Percentiles rank a stretch among this genome's conserved stretches.
phyloP scores from a whole-genome alignment of 805 yeast species.

The Danielia oregonensis region DNA sequence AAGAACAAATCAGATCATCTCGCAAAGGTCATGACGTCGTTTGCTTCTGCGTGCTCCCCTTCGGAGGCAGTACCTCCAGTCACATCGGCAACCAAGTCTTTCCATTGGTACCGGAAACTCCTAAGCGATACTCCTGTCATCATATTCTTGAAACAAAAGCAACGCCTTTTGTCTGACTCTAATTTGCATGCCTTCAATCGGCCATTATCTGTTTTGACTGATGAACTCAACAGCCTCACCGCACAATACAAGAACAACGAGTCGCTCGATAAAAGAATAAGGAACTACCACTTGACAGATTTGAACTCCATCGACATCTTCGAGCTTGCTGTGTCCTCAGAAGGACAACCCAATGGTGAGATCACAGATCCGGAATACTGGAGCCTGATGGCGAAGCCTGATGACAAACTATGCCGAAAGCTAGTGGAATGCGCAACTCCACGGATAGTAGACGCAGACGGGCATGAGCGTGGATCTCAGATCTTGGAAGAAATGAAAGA shows the following conservation, averaged over 20 bases:
- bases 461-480: constrained; percentile 7
- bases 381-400: not conserved
- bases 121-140: constrained; percentile 27
- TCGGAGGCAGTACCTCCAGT: constrained; percentile 9
- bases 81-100: constrained; percentile 15
- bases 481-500: not conserved
- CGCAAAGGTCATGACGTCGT: constrained; percentile 22
- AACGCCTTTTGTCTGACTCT: constrained; percentile 24
- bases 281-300: constrained; percentile 33
- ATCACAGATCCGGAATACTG: constrained; percentile 1
- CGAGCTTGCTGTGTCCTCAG: constrained; percentile 20
- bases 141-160: constrained; percentile 24
- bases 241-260: constrained; percentile 4
- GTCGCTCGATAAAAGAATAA: constrained; percentile 7
- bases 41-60: constrained; percentile 27
- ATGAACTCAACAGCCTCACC: constrained; percentile 8
- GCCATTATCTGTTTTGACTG: constrained; percentile 15
- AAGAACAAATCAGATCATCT: constrained; percentile 20
- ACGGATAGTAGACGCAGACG: constrained; percentile 7
- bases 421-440: constrained; percentile 8
- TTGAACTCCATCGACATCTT: constrained; percentile 28
- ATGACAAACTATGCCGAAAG: constrained; percentile 1
- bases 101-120: constrained; percentile 28
- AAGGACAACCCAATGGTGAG: not conserved
- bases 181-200: constrained; percentile 21